Conservation (phyloP, 306 rosid genomes). For the Cicer arietinum region DNA sequence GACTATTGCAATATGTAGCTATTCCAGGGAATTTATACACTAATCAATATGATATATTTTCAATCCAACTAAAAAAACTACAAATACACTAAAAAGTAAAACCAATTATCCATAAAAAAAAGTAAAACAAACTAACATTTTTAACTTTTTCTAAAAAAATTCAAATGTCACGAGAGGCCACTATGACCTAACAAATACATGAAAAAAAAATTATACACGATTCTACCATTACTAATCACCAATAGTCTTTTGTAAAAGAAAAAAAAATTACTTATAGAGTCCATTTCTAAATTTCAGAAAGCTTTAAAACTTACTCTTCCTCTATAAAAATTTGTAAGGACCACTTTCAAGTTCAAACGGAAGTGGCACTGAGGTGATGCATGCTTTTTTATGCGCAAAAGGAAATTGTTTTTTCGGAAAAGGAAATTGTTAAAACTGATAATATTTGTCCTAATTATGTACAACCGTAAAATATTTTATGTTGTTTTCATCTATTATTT, state of each 20-base stretch:
- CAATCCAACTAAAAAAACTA: too few relatives aligned
- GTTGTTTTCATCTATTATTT: too few relatives aligned
- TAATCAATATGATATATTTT: too few relatives aligned
- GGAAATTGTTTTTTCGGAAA: not conserved
- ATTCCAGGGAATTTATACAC: too few relatives aligned
- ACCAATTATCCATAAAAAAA: too few relatives aligned
- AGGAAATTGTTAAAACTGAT: not conserved
- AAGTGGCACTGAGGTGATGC: not conserved
- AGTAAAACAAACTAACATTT: not conserved
- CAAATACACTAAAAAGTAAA: too few relatives aligned
- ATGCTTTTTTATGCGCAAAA: not conserved
- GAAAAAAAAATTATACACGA: conserved; percentile 13
- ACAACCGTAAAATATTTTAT: too few relatives aligned
- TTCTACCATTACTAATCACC: conserved; percentile 5
- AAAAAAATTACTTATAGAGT: not conserved
- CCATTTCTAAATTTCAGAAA: conserved; percentile 23
- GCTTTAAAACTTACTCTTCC: not conserved
- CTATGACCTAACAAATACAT: not conserved
- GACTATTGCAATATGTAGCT: too few relatives aligned
- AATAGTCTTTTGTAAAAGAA: not conserved
- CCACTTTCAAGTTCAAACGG: conserved; percentile 3
- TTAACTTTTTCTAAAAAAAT: not conserved
- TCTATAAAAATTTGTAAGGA: not conserved
- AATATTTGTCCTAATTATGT: too few relatives aligned
- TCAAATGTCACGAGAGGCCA: conserved; percentile 3